Evolutionary conservation across 208 protist genomes (phyloP).

Genomic region (Phytomonas francai): DNA sequence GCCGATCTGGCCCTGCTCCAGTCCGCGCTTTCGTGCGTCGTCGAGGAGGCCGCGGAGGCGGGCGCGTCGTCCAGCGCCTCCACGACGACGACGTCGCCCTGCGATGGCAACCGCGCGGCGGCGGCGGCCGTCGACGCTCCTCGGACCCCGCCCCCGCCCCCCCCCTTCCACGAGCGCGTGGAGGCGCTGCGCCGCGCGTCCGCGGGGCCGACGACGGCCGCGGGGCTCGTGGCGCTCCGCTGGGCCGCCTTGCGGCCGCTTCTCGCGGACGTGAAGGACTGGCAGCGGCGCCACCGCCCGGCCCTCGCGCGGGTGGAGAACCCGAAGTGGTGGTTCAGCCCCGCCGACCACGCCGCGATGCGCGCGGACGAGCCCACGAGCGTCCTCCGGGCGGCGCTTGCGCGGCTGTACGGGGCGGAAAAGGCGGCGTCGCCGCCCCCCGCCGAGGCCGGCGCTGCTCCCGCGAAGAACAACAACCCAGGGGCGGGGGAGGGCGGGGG

Average conservation of each 20-base stretch:
- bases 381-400: slow-evolving; percentile 30
- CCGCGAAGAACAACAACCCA: no score
- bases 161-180: no score
- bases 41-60: neutral
- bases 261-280: no score
- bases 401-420: slow-evolving; percentile 10
- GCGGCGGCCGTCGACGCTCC: neutral
- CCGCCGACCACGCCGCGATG: slow-evolving; percentile 7
- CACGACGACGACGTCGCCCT: no score
- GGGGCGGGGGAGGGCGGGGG: neutral
- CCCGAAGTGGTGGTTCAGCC: neutral
- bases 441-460: neutral
- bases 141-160: no score
- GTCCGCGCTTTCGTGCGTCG: neutral
- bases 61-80: no score
- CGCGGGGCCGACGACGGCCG: no score
- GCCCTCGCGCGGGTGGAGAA: neutral
- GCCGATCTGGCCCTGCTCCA: neutral
- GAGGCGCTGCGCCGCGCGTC: no score
- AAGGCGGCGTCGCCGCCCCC: neutral
- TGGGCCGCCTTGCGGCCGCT: no score
- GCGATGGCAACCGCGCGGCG: no score
- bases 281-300: no score
- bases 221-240: no score
- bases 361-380: slow-evolving; percentile 47